phyloP scores from a whole-genome alignment of 345 rosid species.

The Cardamine resedifolia region DNA sequence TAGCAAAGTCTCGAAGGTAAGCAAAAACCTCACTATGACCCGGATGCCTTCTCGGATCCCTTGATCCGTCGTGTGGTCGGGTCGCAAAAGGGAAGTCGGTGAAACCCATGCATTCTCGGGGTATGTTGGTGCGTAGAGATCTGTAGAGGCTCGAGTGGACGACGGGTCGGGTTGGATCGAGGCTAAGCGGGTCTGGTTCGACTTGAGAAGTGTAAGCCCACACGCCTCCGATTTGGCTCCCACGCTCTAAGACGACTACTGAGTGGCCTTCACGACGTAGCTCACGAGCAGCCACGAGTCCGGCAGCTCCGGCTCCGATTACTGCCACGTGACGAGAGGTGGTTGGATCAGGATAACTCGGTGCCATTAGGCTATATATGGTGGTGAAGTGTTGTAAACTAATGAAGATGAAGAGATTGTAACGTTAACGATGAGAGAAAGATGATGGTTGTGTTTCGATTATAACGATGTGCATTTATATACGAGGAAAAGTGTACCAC shows the following conservation, averaged over 20 bases:
- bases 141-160: slow-evolving; percentile 70
- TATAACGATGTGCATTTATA: slow-evolving; percentile 28
- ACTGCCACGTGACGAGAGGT: slow-evolving; percentile 62
- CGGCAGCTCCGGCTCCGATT: slow-evolving; percentile 90
- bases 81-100: slow-evolving; percentile 66
- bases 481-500: not conserved
- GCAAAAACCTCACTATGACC: slow-evolving; percentile 67
- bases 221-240: slow-evolving; percentile 65
- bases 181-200: slow-evolving; percentile 73
- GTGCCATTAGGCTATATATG: slow-evolving; percentile 28
- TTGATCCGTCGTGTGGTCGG: slow-evolving; percentile 30
- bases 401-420: slow-evolving; percentile 19
- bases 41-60: slow-evolving; percentile 78
- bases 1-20: slow-evolving; percentile 63
- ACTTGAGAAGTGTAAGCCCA: slow-evolving; percentile 71
- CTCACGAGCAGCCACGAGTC: slow-evolving; percentile 79
- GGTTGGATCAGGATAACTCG: not conserved
- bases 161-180: slow-evolving; percentile 60
- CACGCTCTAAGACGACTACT: slow-evolving; percentile 73
- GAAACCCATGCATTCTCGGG: slow-evolving; percentile 89
- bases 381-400: slow-evolving; percentile 1
- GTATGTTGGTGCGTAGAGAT: slow-evolving; percentile 85
- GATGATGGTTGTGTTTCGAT: slow-evolving; percentile 19
- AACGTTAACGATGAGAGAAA: slow-evolving; percentile 17
- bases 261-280: slow-evolving; percentile 76